Percentiles rank a stretch among this genome's conserved stretches.
Conservation (phyloP, 345 rosid species). For the Gossypium australe region DNA sequence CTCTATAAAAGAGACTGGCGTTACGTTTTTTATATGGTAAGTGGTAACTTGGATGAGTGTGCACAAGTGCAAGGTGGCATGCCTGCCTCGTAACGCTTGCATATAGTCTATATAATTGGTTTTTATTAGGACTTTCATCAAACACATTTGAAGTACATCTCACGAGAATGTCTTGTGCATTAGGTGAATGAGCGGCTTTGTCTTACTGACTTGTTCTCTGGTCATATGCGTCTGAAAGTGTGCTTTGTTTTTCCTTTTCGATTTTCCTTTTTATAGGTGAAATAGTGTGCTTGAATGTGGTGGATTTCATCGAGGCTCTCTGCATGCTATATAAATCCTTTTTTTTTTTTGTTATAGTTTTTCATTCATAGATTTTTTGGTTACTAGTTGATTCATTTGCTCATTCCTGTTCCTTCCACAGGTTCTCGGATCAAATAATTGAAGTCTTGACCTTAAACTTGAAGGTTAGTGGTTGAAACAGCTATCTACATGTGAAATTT, state of each 20-base stretch:
- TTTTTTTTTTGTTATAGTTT: not conserved
- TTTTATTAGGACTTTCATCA: not conserved
- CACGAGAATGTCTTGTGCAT: not conserved
- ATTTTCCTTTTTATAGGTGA: not conserved
- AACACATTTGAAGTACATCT: not conserved
- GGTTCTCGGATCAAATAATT: constrained; percentile 6
- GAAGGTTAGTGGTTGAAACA: constrained; percentile 13
- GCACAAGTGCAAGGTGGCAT: not conserved
- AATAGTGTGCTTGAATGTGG: not conserved
- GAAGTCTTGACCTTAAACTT: not conserved
- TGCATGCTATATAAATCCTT: not conserved
- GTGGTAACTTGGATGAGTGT: not conserved
- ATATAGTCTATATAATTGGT: not conserved
- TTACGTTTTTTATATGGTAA: not conserved
- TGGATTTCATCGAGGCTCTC: not conserved
- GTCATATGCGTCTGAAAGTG: not conserved
- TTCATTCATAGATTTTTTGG: not conserved
- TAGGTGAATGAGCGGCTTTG: not conserved
- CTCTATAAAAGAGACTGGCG: not conserved
- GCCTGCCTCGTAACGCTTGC: not conserved
- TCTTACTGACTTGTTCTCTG: not conserved
- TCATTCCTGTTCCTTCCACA: not conserved
- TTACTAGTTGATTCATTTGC: not conserved
- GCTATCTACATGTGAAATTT: not conserved
- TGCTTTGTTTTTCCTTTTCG: not conserved